These are phyloP conservation scores for Plasmodium gaboni DNA, from an alignment of 169 alveolate species.

Conservation along the genomic window DNA sequence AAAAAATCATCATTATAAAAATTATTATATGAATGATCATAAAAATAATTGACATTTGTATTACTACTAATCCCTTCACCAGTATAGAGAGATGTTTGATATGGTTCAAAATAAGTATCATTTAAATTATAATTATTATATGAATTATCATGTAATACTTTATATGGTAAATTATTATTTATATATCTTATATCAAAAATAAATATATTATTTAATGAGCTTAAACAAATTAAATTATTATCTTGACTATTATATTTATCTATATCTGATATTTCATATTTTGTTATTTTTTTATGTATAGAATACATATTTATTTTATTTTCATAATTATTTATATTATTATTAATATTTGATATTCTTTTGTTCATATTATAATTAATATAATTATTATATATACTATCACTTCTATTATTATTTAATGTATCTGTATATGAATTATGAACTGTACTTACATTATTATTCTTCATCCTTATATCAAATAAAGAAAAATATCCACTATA, in stretches of 20 bases:
- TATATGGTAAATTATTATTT: conserved; percentile 56
- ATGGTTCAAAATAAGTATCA: conserved; percentile 43
- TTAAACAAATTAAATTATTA: conserved; percentile 46
- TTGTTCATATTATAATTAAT: no score
- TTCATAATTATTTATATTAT: no score
- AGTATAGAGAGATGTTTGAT: conserved; percentile 33
- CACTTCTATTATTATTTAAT: not conserved
- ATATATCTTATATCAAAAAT: conserved; percentile 45
- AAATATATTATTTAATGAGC: conserved; percentile 51
- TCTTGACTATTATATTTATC: conserved; percentile 58
- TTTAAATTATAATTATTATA: conserved; percentile 31
- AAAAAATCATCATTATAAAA: conserved; percentile 53
- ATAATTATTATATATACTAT: no score
- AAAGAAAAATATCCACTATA: conserved; percentile 70
- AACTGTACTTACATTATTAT: not conserved
- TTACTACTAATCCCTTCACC: conserved; percentile 16
- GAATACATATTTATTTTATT: conserved; percentile 22
- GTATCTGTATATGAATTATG: not conserved
- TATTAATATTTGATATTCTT: not conserved
- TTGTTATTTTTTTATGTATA: conserved; percentile 50
- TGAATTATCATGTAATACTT: conserved; percentile 60
- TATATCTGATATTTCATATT: conserved; percentile 65
- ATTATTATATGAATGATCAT: conserved; percentile 57
- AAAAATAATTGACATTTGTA: conserved; percentile 49
- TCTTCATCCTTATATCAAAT: conserved; percentile 62